Conservation (phyloP, 1,284 basidiomycete species). For the Ustilago cynodontis region DNA sequence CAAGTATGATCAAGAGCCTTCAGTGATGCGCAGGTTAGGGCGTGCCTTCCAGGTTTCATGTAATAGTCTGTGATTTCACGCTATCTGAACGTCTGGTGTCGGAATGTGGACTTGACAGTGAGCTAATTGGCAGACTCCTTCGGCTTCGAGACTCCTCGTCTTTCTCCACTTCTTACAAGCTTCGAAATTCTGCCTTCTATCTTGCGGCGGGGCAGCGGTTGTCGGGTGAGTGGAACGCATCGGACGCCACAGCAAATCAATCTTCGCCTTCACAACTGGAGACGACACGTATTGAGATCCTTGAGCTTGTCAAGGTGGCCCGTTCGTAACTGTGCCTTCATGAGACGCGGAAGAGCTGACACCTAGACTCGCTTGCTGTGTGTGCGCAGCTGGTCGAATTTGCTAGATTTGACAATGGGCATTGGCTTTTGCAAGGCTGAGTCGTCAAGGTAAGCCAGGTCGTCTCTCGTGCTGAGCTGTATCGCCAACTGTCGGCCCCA, state of each 20-base stretch:
- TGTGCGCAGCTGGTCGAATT: neutral
- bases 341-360: neutral
- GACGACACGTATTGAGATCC: neutral
- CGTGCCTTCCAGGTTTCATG: too few species aligned
- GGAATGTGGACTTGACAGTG: neutral
- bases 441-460: neutral
- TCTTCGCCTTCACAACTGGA: too few species aligned
- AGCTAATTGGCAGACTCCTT: too few species aligned
- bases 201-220: neutral
- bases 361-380: neutral
- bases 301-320: neutral
- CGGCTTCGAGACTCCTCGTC: too few species aligned
- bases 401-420: neutral
- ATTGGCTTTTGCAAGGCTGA: neutral
- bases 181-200: neutral
- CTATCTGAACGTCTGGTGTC: neutral
- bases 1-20: neutral
- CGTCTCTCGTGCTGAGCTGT: neutral
- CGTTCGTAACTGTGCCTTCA: too few species aligned
- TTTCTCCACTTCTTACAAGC: too few species aligned
- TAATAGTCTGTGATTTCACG: too few species aligned
- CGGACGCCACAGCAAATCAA: too few species aligned
- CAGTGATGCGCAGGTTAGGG: too few species aligned
- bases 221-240: neutral
- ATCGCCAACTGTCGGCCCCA: conserved; percentile 3